phyloP scores from a whole-genome alignment of 768 basidiomycete genomes.

The Suillus sp. region DNA sequence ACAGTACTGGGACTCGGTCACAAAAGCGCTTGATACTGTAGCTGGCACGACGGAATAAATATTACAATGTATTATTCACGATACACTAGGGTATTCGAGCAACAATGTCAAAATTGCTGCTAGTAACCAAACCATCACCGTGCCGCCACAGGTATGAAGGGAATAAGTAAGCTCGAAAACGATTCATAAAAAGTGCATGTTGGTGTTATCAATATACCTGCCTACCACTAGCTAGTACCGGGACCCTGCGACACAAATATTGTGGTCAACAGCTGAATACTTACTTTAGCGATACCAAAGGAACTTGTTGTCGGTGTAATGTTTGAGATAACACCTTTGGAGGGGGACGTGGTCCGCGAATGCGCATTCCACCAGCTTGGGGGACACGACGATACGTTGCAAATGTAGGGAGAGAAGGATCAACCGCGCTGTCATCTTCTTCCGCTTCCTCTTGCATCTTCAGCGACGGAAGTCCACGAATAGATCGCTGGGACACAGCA shows the following conservation, averaged over 20 bases:
- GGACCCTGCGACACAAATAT: not conserved
- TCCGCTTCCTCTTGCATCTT: not conserved
- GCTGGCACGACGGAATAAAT: not conserved
- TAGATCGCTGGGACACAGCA: not conserved
- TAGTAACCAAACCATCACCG: not conserved
- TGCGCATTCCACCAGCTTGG: slow-evolving; percentile 2
- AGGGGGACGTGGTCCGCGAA: slow-evolving; percentile 17
- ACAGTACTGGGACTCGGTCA: not conserved
- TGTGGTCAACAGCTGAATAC: not conserved
- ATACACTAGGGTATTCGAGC: not conserved
- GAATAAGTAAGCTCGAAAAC: not conserved
- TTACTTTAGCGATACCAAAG: not conserved
- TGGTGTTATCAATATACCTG: not conserved
- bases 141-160: not conserved
- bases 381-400: not conserved
- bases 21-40: not conserved
- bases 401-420: not conserved
- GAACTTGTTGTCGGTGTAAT: not conserved
- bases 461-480: not conserved
- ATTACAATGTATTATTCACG: not conserved
- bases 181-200: not conserved
- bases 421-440: not conserved
- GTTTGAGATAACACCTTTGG: slow-evolving; percentile 6
- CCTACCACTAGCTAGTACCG: not conserved
- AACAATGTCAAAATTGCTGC: not conserved